These are phyloP conservation scores for Candida palmyrensis DNA, from an alignment of 805 yeast genomes.

Conservation along the genomic window DNA sequence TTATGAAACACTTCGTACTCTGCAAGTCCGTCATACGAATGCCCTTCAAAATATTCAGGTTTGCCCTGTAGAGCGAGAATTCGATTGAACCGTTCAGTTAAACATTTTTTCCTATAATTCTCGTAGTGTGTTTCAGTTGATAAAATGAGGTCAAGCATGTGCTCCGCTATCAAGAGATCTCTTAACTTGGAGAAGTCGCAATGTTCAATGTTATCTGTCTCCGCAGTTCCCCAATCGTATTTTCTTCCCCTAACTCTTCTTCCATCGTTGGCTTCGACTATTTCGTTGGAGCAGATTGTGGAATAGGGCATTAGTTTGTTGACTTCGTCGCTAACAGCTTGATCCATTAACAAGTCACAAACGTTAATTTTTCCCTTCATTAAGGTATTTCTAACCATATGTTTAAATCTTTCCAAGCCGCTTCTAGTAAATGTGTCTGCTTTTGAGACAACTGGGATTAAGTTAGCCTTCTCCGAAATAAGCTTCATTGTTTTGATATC, in stretches of 20 bases:
- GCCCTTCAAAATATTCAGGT: conserved; percentile 21
- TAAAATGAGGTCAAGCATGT: conserved; percentile 73
- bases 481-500: conserved; percentile 34
- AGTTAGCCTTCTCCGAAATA: conserved; percentile 27
- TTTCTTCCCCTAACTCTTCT: conserved; percentile 63
- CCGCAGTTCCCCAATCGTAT: conserved; percentile 84
- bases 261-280: conserved; percentile 19
- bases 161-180: conserved; percentile 57
- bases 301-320: conserved; percentile 58
- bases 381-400: conserved; percentile 19
- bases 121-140: conserved; percentile 79
- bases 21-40: conserved; percentile 21
- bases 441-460: conserved; percentile 36
- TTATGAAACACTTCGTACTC: conserved; percentile 35
- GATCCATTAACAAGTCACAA: conserved; percentile 27
- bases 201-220: conserved; percentile 70
- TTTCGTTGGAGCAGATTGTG: conserved; percentile 60
- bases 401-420: conserved; percentile 22
- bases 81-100: conserved; percentile 41
- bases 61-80: conserved; percentile 15
- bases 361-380: conserved; percentile 19
- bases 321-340: conserved; percentile 24
- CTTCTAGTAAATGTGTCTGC: conserved; percentile 27
- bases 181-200: conserved; percentile 72
- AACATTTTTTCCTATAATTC: conserved; percentile 54